A percentile compares a stretch with the other conserved stretches of the same genome.
Evolutionary conservation across 805 yeast genomes (phyloP).

Genomic region (Yamadazyma olivae): DNA sequence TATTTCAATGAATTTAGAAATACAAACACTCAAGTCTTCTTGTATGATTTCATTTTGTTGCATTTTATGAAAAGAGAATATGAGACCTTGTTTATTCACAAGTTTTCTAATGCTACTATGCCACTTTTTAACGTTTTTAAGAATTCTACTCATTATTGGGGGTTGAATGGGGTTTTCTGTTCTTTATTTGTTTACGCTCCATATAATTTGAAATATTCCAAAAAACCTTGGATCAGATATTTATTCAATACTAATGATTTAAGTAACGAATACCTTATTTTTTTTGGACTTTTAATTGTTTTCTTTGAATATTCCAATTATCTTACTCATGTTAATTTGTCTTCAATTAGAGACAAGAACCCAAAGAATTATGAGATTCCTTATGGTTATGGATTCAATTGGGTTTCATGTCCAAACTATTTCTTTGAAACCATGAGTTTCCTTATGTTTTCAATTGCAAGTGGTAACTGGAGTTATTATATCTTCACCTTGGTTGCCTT

Average conservation of each 20-base stretch:
- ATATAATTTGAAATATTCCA: constrained; percentile 5
- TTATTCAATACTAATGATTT: constrained; percentile 46
- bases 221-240: constrained; percentile 19
- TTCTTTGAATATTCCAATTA: constrained; percentile 72
- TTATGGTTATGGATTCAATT: constrained; percentile 76
- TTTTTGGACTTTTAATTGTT: constrained; percentile 41
- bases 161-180: constrained; percentile 68
- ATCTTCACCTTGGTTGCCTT: constrained; percentile 70
- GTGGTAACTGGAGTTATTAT: constrained; percentile 74
- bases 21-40: constrained; percentile 50
- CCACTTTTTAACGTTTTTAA: constrained; percentile 84
- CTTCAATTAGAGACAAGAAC: constrained; percentile 51
- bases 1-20: constrained; percentile 29
- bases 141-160: constrained; percentile 90
- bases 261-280: constrained; percentile 26
- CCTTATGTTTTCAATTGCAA: constrained; percentile 66
- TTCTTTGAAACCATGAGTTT: constrained; percentile 81
- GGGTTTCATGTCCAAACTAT: constrained; percentile 91
- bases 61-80: constrained; percentile 88
- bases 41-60: constrained; percentile 55
- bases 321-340: constrained; percentile 65
- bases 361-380: constrained; percentile 64
- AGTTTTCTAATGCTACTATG: constrained; percentile 88
- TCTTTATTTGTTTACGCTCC: constrained; percentile 48
- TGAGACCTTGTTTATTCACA: constrained; percentile 83